Base-by-base conservation (phyloP, 345 rosid genomes). In the Hirschfeldia incana region DNA sequence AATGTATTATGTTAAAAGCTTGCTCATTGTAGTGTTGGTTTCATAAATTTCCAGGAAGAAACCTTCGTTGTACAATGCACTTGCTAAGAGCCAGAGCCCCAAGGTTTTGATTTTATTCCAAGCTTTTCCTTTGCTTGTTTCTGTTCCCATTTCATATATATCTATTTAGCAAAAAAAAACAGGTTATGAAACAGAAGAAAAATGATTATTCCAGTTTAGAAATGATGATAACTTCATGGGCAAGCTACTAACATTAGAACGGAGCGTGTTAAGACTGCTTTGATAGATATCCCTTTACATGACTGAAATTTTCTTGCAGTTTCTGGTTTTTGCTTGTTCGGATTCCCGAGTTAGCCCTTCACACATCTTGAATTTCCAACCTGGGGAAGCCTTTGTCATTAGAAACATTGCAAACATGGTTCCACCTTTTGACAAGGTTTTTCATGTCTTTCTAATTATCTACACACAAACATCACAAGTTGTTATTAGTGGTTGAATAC, bases 391-490 rank as follows among this genome's bases (percentile, higher is more conserved):
- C 13, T 95, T 95, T 73, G 51, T 89, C 81, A 96, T 95, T 76
- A 84, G 99, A 70, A 95, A 95, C 91, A 95, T 95, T 69, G 99
- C 98, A 79, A 95, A 83, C 87, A 93, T 95, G 96, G 91, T 95
- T 71, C 98, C 99, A 26, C 90, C 91, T 17, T 93, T 34, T 73
- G 91, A 88, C 72, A 79, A 85, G 97, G 99, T 76, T 15, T 57
- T 77, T 17, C 59, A 58, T 26, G 33, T 64, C n/a, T 7, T n/a
- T 74, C 57, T 33, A 44, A 53, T 44, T 16, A 30, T 28, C 11
- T 13, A 27, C 64, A 63, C 26, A 44, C 29, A 29, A 53, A 36
- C 44, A 60, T 62, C 59, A 55, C 67, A 39, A 62, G 5, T 33
- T 69, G 32, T 49, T 16, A n/a, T 32, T 55, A 15, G 59, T 57